phyloP scores from a whole-genome alignment of 371 early-diverging fungal species.

The Umbelopsis sp. region DNA sequence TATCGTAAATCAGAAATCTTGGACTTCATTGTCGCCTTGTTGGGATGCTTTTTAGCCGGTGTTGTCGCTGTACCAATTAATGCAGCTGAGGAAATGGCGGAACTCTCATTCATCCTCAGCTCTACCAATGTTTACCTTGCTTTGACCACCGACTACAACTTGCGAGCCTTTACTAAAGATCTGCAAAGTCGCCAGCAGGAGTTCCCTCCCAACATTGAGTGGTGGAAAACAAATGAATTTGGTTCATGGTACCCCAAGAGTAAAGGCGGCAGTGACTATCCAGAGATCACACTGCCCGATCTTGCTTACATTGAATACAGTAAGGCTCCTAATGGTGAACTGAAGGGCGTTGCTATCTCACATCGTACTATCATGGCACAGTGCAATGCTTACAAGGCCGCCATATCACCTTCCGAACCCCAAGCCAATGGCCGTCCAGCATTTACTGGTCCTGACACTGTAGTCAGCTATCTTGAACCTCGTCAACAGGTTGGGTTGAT shows the following conservation, averaged over 20 bases:
- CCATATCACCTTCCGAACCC: slow-evolving; percentile 29
- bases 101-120: slow-evolving; percentile 74
- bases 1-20: slow-evolving; percentile 80
- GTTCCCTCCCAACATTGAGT: slow-evolving; percentile 69
- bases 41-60: slow-evolving; percentile 82
- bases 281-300: slow-evolving; percentile 53
- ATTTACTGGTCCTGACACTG: slow-evolving; percentile 40
- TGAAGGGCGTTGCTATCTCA: slow-evolving; percentile 83
- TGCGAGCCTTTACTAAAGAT: slow-evolving; percentile 71
- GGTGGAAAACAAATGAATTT: slow-evolving; percentile 80
- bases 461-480: slow-evolving; percentile 77
- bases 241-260: slow-evolving; percentile 64
- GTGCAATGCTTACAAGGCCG: slow-evolving; percentile 49
- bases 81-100: slow-evolving; percentile 78
- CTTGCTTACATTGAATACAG: slow-evolving; percentile 88
- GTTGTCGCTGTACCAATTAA: slow-evolving; percentile 85
- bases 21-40: slow-evolving; percentile 78
- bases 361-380: slow-evolving; percentile 80
- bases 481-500: slow-evolving; percentile 84
- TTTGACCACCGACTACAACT: slow-evolving; percentile 82
- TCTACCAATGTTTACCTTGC: slow-evolving; percentile 66
- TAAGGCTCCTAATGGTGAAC: slow-evolving; percentile 80
- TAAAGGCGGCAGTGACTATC: slow-evolving; percentile 47
- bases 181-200: slow-evolving; percentile 60
- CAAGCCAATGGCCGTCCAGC: slow-evolving; percentile 4